phyloP scores from a whole-genome alignment of 73 alveolate genomes.

The Paramecium tetraurelia region DNA sequence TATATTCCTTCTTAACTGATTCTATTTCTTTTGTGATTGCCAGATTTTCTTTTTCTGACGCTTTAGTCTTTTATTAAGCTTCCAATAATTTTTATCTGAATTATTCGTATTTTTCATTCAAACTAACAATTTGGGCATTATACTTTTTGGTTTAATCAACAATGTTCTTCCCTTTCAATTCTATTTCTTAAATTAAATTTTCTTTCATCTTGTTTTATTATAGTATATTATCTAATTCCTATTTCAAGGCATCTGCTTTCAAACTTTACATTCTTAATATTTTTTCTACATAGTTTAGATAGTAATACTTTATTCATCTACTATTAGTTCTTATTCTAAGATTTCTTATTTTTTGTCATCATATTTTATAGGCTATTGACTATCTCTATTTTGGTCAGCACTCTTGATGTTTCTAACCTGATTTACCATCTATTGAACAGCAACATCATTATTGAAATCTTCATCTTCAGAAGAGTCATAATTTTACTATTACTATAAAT shows the following conservation, averaged over 20 bases:
- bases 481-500: neutral
- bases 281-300: neutral
- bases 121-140: neutral
- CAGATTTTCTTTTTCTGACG: neutral
- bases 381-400: neutral
- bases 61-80: neutral
- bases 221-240: neutral
- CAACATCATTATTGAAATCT: neutral
- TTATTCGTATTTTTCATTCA: slow-evolving; percentile 25
- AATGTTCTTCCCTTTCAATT: slow-evolving; percentile 20
- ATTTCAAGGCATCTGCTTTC: slow-evolving; percentile 6
- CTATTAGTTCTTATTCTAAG: neutral
- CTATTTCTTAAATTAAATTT: slow-evolving; percentile 27
- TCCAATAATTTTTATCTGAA: neutral
- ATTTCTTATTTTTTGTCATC: slow-evolving; percentile 27
- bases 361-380: neutral
- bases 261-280: neutral
- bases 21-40: slow-evolving; percentile 4
- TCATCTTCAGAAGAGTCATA: neutral
- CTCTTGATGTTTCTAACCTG: neutral
- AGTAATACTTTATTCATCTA: neutral
- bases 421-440: neutral
- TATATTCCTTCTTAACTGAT: neutral
- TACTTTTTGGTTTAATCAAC: slow-evolving; percentile 3
- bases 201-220: slow-evolving; percentile 29